Percentiles rank a stretch among this genome's conserved stretches.
phyloP scores from a whole-genome alignment of 257 asterid species.

The Voacanga thouarsii region DNA sequence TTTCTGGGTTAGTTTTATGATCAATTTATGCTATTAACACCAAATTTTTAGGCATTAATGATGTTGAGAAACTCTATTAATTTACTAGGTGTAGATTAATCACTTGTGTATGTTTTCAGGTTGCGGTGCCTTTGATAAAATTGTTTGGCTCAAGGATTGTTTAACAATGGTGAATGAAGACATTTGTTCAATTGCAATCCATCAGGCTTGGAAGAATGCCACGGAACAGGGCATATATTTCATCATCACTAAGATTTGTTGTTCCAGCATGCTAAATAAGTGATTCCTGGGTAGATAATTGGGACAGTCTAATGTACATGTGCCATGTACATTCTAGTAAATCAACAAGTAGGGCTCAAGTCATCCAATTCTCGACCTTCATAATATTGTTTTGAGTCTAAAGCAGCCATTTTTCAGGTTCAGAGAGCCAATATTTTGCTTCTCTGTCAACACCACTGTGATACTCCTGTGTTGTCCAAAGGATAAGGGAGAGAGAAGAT shows the following conservation, averaged over 20 bases:
- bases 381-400: not conserved
- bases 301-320: not conserved
- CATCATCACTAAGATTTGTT: not conserved
- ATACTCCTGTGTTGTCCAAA: not conserved
- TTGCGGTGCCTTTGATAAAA: not conserved
- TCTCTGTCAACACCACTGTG: not conserved
- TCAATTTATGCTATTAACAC: not conserved
- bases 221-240: not conserved
- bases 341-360: not conserved
- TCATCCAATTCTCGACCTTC: not conserved
- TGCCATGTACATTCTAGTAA: not conserved
- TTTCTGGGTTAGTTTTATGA: not conserved
- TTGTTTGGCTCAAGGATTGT: not conserved
- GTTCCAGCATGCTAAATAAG: not conserved
- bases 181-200: not conserved
- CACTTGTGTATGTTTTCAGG: not conserved
- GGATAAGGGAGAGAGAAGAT: not conserved
- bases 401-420: not conserved
- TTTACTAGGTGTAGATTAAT: not conserved
- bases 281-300: not conserved
- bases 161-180: not conserved
- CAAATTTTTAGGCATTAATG: not conserved
- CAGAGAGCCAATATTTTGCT: not conserved
- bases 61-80: not conserved
- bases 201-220: not conserved